Conservation (phyloP, 2,329 filamentous ascomycete species). For the Grosmannia serpens region DNA sequence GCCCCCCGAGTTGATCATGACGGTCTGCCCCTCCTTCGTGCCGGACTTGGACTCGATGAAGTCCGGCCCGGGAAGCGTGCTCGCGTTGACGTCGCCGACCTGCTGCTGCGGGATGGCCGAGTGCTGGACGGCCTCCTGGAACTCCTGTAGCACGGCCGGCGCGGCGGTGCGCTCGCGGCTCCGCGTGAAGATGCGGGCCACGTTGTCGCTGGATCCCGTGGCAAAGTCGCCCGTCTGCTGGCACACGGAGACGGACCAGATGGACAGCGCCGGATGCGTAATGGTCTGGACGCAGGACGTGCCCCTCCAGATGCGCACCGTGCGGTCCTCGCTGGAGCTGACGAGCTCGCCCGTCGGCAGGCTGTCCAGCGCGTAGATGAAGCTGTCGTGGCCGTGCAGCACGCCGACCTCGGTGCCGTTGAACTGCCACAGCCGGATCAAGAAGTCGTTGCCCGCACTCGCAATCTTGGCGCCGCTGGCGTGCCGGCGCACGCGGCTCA, state of each 20-base stretch:
- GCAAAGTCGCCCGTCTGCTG: conserved; percentile 78
- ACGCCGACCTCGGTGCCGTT: conserved; percentile 65
- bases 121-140: conserved; percentile 69
- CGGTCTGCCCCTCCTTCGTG: conserved; percentile 92
- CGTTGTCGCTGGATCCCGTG: conserved; percentile 81
- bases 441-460: conserved; percentile 84
- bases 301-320: conserved; percentile 77
- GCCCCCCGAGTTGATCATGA: conserved; percentile 76
- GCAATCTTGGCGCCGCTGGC: conserved; percentile 83
- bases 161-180: conserved; percentile 58
- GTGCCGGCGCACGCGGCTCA: conserved; percentile 67
- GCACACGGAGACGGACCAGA: conserved; percentile 86
- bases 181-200: conserved; percentile 75
- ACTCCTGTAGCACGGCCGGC: conserved; percentile 54
- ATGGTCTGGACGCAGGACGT: conserved; percentile 85
- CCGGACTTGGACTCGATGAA: conserved; percentile 73
- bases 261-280: conserved; percentile 90
- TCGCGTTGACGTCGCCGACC: conserved; percentile 69
- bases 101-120: conserved; percentile 85
- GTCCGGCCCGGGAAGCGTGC: conserved; percentile 78
- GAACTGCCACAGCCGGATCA: conserved; percentile 78
- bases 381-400: conserved; percentile 82
- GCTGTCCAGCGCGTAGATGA: conserved; percentile 75
- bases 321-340: conserved; percentile 90
- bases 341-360: conserved; percentile 78